Evolutionary conservation across 148 eudicot genomes (phyloP).

Genomic region (Selenicereus undatus): DNA sequence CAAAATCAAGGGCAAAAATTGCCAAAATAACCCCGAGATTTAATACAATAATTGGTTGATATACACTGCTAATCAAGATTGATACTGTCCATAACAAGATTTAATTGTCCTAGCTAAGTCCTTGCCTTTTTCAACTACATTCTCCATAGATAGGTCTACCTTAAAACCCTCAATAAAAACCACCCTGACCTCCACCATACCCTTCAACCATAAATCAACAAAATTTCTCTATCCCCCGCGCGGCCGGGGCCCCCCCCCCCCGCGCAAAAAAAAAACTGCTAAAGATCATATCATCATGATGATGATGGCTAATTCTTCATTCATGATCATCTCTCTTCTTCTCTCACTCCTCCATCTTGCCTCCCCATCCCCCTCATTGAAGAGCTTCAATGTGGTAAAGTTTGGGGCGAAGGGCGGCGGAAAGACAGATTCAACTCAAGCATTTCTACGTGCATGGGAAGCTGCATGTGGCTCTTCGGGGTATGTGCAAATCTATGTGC

Average conservation of each 20-base stretch:
- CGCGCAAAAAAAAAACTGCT: not conserved
- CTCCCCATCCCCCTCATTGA: not conserved
- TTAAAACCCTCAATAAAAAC: not conserved
- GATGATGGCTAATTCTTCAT: not conserved
- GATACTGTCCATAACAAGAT: not conserved
- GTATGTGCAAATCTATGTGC: slow-evolving; percentile 21
- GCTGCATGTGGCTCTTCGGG: slow-evolving; percentile 18
- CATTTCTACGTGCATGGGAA: slow-evolving; percentile 31
- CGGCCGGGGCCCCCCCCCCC: too few relatives aligned
- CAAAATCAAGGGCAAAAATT: slow-evolving; percentile 10
- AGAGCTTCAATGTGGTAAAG: slow-evolving; percentile 12
- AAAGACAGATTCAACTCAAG: slow-evolving; percentile 22
- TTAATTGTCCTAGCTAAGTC: not conserved
- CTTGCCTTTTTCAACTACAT: not conserved
- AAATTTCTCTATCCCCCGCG: not conserved
- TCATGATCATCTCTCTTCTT: not conserved
- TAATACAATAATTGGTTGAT: not conserved
- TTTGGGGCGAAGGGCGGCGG: slow-evolving; percentile 35
- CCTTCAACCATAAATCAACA: not conserved
- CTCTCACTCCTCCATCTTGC: not conserved
- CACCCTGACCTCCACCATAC: not conserved
- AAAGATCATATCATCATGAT: not conserved
- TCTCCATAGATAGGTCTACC: not conserved
- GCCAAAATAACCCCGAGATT: not conserved
- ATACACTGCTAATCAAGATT: not conserved